Conservation (phyloP, 2,329 filamentous ascomycete genomes). For the Ascochyta lentis region DNA sequence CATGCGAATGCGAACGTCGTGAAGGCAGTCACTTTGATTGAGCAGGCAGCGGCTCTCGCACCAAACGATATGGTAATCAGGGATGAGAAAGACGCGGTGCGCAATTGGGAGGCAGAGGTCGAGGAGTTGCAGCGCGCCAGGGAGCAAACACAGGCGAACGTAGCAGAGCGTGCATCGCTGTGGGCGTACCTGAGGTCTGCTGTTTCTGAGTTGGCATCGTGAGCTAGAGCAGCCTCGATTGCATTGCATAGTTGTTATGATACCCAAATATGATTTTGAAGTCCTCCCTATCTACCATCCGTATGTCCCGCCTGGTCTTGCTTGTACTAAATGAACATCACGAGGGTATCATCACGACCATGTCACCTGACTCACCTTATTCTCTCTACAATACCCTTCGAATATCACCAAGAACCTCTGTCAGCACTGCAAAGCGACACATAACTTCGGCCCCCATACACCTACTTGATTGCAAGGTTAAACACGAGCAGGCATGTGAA, state of each 20-base stretch:
- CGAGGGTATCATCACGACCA: too few relatives aligned
- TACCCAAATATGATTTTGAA: slow-evolving; percentile 4
- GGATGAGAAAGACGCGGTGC: slow-evolving; percentile 28
- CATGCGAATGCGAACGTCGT: slow-evolving; percentile 13
- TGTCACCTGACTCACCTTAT: too few relatives aligned
- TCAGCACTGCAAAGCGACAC: too few relatives aligned
- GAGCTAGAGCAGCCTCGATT: slow-evolving; percentile 8
- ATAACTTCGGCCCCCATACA: too few relatives aligned
- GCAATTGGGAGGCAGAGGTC: slow-evolving; percentile 26
- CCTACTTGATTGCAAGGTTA: too few relatives aligned
- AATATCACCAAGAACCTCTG: too few relatives aligned
- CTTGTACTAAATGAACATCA: too few relatives aligned
- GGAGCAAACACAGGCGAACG: not conserved
- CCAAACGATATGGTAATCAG: slow-evolving; percentile 28
- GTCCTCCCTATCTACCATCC: too few relatives aligned
- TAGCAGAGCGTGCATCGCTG: not conserved
- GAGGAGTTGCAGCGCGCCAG: slow-evolving; percentile 3
- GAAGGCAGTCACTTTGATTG: slow-evolving; percentile 25
- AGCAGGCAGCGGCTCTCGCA: slow-evolving; percentile 26
- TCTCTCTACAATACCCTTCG: too few relatives aligned
- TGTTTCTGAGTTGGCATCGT: slow-evolving; percentile 15
- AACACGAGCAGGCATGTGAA: too few relatives aligned
- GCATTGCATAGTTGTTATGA: slow-evolving; percentile 2
- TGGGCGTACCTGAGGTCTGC: slow-evolving; percentile 12
- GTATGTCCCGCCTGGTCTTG: too few relatives aligned